These are phyloP conservation scores for Podospora tetraspora DNA, from an alignment of 495 filamentous ascomycete genomes.

Conservation along the genomic window DNA sequence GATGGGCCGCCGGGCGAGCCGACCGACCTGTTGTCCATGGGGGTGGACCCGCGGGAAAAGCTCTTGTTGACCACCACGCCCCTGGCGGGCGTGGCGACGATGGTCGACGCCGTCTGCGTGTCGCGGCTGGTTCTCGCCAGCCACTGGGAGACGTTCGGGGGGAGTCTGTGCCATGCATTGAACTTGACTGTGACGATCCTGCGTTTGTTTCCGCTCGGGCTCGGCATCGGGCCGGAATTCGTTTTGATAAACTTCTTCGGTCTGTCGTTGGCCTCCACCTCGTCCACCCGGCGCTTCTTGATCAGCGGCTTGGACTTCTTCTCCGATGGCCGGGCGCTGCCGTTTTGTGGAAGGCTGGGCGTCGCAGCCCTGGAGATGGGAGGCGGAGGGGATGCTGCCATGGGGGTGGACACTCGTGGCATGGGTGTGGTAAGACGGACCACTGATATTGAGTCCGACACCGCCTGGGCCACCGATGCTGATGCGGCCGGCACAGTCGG, in stretches of 20 bases:
- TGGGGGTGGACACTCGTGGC: background rate
- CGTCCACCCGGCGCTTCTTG: slow-evolving; percentile 35
- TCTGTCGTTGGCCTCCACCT: slow-evolving; percentile 25
- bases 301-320: slow-evolving; percentile 23
- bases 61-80: slow-evolving; percentile 1
- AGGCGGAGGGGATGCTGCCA: slow-evolving; percentile 8
- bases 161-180: slow-evolving; percentile 18
- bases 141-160: slow-evolving; percentile 2
- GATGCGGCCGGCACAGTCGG: background rate
- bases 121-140: background rate
- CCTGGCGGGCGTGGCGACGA: slow-evolving; percentile 14
- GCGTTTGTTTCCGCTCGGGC: slow-evolving; percentile 17
- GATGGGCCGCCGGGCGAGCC: background rate
- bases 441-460: slow-evolving; percentile 24
- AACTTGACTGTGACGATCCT: slow-evolving; percentile 24
- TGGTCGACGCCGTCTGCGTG: slow-evolving; percentile 14
- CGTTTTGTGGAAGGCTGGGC: slow-evolving; percentile 9
- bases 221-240: slow-evolving; percentile 12
- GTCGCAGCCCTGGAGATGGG: background rate
- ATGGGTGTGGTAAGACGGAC: slow-evolving; percentile 17
- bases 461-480: background rate
- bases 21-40: background rate
- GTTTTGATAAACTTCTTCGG: slow-evolving; percentile 38
- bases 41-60: background rate
- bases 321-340: slow-evolving; percentile 3